Evolutionary conservation across 75 land plant species (phyloP), one percentile per base, ranked within the genome.

Genomic region (Isoetes taiwanensis): DNA sequence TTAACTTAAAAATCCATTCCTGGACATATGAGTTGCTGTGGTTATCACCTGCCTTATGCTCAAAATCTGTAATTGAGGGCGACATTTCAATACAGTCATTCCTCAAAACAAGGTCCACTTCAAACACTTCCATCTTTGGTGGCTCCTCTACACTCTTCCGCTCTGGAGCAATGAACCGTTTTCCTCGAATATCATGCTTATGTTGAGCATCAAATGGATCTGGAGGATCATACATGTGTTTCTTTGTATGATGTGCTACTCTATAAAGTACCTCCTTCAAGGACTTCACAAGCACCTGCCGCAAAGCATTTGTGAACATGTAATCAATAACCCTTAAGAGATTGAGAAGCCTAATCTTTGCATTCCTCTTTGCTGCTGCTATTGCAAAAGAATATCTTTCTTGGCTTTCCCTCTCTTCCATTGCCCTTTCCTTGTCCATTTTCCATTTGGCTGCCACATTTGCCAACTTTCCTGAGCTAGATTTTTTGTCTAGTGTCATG

Each of bases 311-410:
- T 4, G 8, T 30, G 12, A 65, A 1, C 3, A 65, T 37, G 30
- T 65, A 65, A 42, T 65, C 68, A 0, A 57, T 33, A 3, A 65
- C 32, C 37, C 67, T 57, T 10, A 65, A 28, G 40, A 57, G 58
- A 33, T 43, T 38, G 4, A 58, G 41, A 3, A 65, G 68, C 5
- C 68, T 39, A 28, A 20, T 20, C 56, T 65, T 59, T 3, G 58
- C 64, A 0, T 28, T 56, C 34, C 68, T 40, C 33, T 65, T 65
- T 0, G 68, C 68, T 19, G 68, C 68, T 16, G 52, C 64, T 1
- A 65, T 58, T n/a, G 56, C 26, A 43, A 34, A 65, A 0, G 0
- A 57, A 34, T 55, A 58, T 10, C 53, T 41, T 3, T 65, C 68
- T 41, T 64, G 59, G 29, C 34, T 41, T 26, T 58, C 63, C 23